Percentiles rank a stretch among this genome's conserved stretches.
phyloP scores from a whole-genome alignment of 73 alveolate genomes.

The Durusdinium trenchii region DNA sequence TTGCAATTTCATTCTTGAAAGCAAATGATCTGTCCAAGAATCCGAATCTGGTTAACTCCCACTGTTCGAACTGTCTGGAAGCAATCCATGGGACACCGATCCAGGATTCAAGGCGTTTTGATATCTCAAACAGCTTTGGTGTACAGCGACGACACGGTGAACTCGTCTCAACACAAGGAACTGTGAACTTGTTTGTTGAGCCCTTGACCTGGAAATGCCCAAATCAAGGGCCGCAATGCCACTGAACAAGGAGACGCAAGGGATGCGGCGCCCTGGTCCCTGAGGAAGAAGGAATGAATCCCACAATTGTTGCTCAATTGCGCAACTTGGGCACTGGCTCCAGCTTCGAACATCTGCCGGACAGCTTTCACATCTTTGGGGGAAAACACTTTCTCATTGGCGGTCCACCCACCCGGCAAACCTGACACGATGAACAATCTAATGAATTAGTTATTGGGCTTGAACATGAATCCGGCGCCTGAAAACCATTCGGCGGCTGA shows the following conservation, averaged over 20 bases:
- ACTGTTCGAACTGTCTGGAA: not conserved
- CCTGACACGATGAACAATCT: not conserved
- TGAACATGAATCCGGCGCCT: not conserved
- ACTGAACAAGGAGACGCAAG: not conserved
- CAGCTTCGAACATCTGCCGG: not conserved
- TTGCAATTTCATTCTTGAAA: not conserved
- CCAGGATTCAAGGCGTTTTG: not conserved
- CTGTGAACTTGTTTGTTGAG: not conserved
- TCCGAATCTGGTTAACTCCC: not conserved
- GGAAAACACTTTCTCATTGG: not conserved
- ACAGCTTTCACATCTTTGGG: not conserved
- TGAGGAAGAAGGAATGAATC: not conserved
- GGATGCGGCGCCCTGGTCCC: not conserved
- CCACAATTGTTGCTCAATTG: not conserved
- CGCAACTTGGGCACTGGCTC: not conserved
- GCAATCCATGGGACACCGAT: not conserved
- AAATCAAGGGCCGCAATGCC: not conserved
- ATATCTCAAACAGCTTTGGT: too few relatives aligned
- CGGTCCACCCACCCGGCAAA: not conserved
- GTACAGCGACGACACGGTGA: too few relatives aligned
- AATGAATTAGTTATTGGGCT: not conserved
- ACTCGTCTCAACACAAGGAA: too few relatives aligned
- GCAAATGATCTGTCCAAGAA: not conserved
- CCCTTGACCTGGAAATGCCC: not conserved
- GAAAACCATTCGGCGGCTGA: not conserved